Base-by-base conservation (phyloP, 176 grass and related monocot genomes). In the Ampelocalamus luodianensis region DNA sequence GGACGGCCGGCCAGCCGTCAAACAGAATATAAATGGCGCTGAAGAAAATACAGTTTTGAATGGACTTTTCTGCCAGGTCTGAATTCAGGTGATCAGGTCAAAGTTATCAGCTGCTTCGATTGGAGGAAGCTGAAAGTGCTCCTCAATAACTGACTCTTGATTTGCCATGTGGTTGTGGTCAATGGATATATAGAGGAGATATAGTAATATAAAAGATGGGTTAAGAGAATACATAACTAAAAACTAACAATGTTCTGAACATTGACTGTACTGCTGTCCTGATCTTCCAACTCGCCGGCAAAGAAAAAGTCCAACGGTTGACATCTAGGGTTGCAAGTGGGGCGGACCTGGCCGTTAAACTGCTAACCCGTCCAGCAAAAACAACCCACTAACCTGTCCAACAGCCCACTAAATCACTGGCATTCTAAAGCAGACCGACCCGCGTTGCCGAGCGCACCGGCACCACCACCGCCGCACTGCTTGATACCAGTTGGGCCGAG, bases 41-140 rank as follows among this genome's bases (percentile, higher is more conserved):
- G 43, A 43, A 65, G 55, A 2, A 4, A 55, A 12, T 3, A 29
- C 13, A 16, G 1, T 5, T 36, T 86, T 64, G 43, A 78, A 32
- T 88, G 42, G 65, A 83, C 73, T 83, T 67, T 63, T 68, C 64
- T 32, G 42, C 75, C 56, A 16, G 1, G 55, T 59, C 14, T 69
- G 71, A 68, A 82, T 2, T 7, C 23, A 20, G 8, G 38, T 50
- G 75, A 79, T 49, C 4, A 86, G 78, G 49, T 87, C 78, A 87
- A 66, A 81, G 18, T 44, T 65, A 17, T 83, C 80, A 55, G 45
- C 68, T 46, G 46, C 54, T 62, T 54, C 0, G 14, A 76, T 56
- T 68, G 60, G 15, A 49, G 15, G 5, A 10, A 14, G 40, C 1
- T 39, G 22, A 39, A 54, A 78, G 6, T 36, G 9, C 34, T 65